These are phyloP conservation scores for Coniella vitis DNA, from an alignment of 2,329 filamentous ascomycete species.

Conservation along the genomic window DNA sequence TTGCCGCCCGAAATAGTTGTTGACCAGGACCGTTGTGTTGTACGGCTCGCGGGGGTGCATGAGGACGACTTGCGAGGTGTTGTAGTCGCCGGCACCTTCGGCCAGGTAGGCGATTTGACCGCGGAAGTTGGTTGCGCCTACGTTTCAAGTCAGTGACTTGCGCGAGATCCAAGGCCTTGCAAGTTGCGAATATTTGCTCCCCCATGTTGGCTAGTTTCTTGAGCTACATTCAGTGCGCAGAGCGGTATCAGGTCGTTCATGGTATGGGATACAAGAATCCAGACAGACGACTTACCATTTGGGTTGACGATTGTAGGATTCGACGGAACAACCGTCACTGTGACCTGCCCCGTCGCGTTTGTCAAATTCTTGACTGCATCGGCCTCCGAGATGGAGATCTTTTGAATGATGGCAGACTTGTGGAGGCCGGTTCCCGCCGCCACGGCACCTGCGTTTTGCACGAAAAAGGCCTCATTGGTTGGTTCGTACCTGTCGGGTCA, in stretches of 20 bases:
- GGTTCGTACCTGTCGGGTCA: conserved; percentile 27
- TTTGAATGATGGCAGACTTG: conserved; percentile 44
- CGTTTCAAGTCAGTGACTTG: too few species aligned
- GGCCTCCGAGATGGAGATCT: conserved; percentile 40
- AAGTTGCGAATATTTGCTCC: too few species aligned
- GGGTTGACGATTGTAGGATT: conserved; percentile 41
- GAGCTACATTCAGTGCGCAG: too few species aligned
- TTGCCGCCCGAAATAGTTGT: conserved; percentile 52
- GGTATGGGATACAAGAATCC: too few species aligned
- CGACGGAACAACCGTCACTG: conserved; percentile 34
- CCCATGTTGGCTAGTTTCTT: too few species aligned
- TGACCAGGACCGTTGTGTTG: conserved; percentile 47
- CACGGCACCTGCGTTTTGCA: conserved; percentile 41
- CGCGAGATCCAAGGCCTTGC: too few species aligned
- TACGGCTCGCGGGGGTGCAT: conserved; percentile 41
- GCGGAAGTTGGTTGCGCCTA: conserved; percentile 44
- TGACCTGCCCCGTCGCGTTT: conserved; percentile 33
- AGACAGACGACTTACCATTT: conserved; percentile 33
- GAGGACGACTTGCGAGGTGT: conserved; percentile 32
- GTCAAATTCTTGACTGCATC: conserved; percentile 30
- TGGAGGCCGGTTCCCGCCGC: conserved; percentile 43
- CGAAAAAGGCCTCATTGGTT: conserved; percentile 48
- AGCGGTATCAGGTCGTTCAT: too few species aligned
- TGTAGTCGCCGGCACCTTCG: conserved; percentile 41
- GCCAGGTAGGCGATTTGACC: conserved; percentile 42